Conservation (phyloP, 2,329 filamentous ascomycete genomes). For the Alternaria postmessia region DNA sequence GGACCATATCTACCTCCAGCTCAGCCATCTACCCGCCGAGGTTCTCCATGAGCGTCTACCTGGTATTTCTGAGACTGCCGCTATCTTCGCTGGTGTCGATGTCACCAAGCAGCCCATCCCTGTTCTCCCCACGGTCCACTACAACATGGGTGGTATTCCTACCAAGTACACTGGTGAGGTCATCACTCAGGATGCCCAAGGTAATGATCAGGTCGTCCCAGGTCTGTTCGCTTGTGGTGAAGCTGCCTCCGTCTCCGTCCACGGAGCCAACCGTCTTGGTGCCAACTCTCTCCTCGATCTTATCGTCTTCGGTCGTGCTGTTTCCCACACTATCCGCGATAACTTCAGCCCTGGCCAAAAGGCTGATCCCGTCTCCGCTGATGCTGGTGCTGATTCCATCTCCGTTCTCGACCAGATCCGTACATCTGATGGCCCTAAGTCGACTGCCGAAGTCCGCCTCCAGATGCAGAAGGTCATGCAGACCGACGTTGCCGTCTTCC, state of each 20-base stretch:
- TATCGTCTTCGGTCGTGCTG: slow-evolving; percentile 96
- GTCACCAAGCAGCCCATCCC: slow-evolving; percentile 97
- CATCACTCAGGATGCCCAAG: slow-evolving; percentile 82
- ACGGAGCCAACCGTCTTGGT: slow-evolving; percentile 96
- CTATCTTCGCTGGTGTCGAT: slow-evolving; percentile 96
- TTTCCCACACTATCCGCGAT: slow-evolving; percentile 96
- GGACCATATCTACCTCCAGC: slow-evolving; percentile 98
- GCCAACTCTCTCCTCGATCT: slow-evolving; percentile 98
- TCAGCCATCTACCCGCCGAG: slow-evolving; percentile 92
- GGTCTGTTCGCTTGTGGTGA: slow-evolving; percentile 97
- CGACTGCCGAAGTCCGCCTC: slow-evolving; percentile 84
- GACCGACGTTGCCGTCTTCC: slow-evolving; percentile 95
- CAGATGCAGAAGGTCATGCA: slow-evolving; percentile 99
- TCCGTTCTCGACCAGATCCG: slow-evolving; percentile 84
- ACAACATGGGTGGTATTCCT: slow-evolving; percentile 99
- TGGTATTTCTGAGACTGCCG: slow-evolving; percentile 97
- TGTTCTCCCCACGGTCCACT: slow-evolving; percentile 95
- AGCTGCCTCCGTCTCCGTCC: slow-evolving; percentile 96
- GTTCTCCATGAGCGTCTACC: slow-evolving; percentile 95
- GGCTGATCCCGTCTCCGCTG: slow-evolving; percentile 80
- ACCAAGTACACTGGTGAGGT: slow-evolving; percentile 98
- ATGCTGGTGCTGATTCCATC: slow-evolving; percentile 89
- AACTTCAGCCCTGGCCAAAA: slow-evolving; percentile 85
- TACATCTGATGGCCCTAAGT: slow-evolving; percentile 83
- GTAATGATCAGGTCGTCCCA: slow-evolving; percentile 91